These are phyloP conservation scores for Leptographium procerum DNA, from an alignment of 2,329 filamentous ascomycete genomes.

Conservation along the genomic window DNA sequence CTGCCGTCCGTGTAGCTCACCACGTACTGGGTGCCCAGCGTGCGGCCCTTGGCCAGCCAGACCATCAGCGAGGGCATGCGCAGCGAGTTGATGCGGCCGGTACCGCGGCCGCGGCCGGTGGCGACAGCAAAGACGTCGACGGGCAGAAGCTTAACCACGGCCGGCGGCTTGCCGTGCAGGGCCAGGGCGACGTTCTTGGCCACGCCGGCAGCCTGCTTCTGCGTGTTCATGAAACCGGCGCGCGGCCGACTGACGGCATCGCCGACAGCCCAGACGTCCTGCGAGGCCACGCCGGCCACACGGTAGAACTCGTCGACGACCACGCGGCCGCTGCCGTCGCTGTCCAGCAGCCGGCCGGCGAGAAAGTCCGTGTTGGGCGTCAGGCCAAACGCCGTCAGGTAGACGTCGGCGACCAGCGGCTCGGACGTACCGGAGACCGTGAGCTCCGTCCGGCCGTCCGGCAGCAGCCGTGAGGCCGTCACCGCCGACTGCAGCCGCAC, in stretches of 20 bases:
- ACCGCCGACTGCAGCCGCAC: slow-evolving; percentile 33
- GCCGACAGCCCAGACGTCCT: slow-evolving; percentile 39
- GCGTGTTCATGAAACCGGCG: slow-evolving; percentile 28
- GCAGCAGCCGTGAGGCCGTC: slow-evolving; percentile 18
- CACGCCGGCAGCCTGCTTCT: slow-evolving; percentile 43
- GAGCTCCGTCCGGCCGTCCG: slow-evolving; percentile 36
- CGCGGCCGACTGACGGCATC: slow-evolving; percentile 40
- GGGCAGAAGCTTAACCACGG: slow-evolving; percentile 32
- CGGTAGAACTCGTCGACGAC: slow-evolving; percentile 41
- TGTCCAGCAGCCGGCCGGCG: slow-evolving; percentile 30
- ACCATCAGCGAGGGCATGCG: slow-evolving; percentile 39
- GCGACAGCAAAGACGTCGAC: slow-evolving; percentile 38
- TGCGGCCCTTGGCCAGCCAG: slow-evolving; percentile 40
- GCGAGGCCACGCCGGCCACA: slow-evolving; percentile 28
- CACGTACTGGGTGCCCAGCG: slow-evolving; percentile 32
- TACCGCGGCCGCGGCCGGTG: slow-evolving; percentile 37
- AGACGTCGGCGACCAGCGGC: slow-evolving; percentile 36
- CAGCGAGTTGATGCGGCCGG: slow-evolving; percentile 31
- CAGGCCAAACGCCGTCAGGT: slow-evolving; percentile 42
- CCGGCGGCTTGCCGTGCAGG: slow-evolving; percentile 31
- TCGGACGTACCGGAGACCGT: slow-evolving; percentile 31
- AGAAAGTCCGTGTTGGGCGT: slow-evolving; percentile 44
- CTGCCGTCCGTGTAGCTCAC: slow-evolving; percentile 36
- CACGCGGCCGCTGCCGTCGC: slow-evolving; percentile 28
- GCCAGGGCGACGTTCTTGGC: slow-evolving; percentile 41